A percentile compares a stretch with the other conserved stretches of the same genome.
These are phyloP conservation scores for Anacardium occidentale DNA, from an alignment of 345 rosid species.

Conservation along the genomic window DNA sequence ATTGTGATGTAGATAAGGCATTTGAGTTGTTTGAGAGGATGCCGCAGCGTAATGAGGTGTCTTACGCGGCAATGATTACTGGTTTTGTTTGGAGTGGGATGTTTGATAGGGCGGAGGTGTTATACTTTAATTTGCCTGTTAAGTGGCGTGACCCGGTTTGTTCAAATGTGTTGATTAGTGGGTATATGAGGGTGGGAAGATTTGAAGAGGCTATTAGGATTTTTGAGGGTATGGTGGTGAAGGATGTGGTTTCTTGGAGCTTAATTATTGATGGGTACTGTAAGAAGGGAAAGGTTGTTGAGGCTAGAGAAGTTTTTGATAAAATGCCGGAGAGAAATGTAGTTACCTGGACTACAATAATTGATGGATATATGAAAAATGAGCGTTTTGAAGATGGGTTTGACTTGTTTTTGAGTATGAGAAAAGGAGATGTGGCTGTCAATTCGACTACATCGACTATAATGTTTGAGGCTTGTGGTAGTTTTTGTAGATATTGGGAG, in stretches of 20 bases:
- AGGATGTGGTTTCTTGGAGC: constrained; percentile 68
- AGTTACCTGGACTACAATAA: constrained; percentile 77
- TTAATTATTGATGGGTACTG: constrained; percentile 77
- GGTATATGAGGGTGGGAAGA: constrained; percentile 57
- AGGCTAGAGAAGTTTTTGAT: constrained; percentile 58
- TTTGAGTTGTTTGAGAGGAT: constrained; percentile 44
- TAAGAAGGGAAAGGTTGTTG: constrained; percentile 50
- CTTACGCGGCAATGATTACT: constrained; percentile 70
- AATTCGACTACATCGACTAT: constrained; percentile 62
- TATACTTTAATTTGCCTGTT: constrained; percentile 41
- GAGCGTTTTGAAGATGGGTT: constrained; percentile 60
- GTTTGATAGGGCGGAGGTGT: constrained; percentile 52
- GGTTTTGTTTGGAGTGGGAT: constrained; percentile 57
- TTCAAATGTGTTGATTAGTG: constrained; percentile 68
- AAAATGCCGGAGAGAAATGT: constrained; percentile 62
- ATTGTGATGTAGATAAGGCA: constrained; percentile 40
- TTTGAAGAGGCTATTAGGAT: constrained; percentile 50
- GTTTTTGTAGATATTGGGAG: constrained; percentile 38
- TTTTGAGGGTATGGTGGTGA: constrained; percentile 57
- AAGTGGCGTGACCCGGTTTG: constrained; percentile 68
- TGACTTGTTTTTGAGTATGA: constrained; percentile 58
- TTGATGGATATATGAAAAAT: constrained; percentile 66
- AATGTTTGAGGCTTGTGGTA: constrained; percentile 64
- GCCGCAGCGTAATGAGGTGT: constrained; percentile 51
- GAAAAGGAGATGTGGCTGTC: constrained; percentile 42